Percentiles rank a stretch among this genome's conserved stretches.
Evolutionary conservation across 2,329 filamentous ascomycete species (phyloP).

Genomic region (Grosmannia huntii): DNA sequence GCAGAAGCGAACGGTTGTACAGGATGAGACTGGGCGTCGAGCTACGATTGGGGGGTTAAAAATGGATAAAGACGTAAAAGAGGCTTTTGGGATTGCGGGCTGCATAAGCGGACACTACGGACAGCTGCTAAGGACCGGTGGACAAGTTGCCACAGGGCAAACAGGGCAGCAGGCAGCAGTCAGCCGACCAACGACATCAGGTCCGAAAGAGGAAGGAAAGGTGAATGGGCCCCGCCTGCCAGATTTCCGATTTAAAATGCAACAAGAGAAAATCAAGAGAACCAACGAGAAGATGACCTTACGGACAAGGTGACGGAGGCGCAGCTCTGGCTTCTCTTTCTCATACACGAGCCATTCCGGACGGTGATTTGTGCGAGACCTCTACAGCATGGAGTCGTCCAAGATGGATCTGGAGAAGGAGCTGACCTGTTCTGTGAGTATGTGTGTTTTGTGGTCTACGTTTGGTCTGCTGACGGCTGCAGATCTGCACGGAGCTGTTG

Average conservation of each 20-base stretch:
- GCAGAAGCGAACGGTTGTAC: neutral
- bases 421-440: constrained; percentile 79
- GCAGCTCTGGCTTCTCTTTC: neutral
- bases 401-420: constrained; percentile 76
- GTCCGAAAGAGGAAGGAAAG: neutral
- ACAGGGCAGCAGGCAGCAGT: neutral
- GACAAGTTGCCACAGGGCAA: neutral
- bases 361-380: neutral
- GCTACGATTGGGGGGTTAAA: too few relatives aligned
- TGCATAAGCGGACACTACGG: neutral
- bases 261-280: neutral
- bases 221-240: neutral
- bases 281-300: neutral
- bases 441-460: neutral
- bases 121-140: neutral
- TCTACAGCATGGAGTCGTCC: constrained; percentile 32
- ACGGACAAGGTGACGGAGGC: neutral
- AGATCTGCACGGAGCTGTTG: constrained; percentile 96
- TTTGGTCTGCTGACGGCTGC: constrained; percentile 2
- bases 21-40: neutral
- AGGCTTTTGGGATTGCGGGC: neutral
- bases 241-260: neutral
- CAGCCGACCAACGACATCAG: neutral
- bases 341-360: neutral
- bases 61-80: too few relatives aligned